Conservation (phyloP, 768 basidiomycete genomes). For the Austroboletus eburneus region DNA sequence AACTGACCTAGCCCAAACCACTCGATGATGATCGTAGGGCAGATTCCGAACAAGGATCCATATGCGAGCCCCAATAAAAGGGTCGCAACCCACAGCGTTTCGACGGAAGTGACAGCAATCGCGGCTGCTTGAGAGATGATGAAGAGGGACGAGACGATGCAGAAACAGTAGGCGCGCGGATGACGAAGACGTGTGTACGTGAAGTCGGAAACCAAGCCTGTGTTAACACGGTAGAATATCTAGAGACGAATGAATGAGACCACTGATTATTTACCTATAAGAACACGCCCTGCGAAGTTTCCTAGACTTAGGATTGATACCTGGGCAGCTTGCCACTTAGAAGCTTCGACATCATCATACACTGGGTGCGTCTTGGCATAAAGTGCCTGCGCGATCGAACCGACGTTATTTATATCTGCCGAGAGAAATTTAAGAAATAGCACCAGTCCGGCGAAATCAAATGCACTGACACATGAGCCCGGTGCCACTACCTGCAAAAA, state of each 20-base stretch:
- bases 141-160: slow-evolving; percentile 62
- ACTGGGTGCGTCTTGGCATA: slow-evolving; percentile 54
- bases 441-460: no score
- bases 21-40: slow-evolving; percentile 76
- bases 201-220: slow-evolving; percentile 70
- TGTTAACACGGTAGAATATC: no score
- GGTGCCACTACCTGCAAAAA: slow-evolving; percentile 56
- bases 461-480: slow-evolving; percentile 65
- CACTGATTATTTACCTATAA: no score
- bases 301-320: slow-evolving; percentile 79
- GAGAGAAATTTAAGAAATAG: no score
- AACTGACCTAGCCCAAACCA: slow-evolving; percentile 82
- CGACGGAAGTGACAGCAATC: slow-evolving; percentile 49
- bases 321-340: slow-evolving; percentile 77
- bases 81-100: slow-evolving; percentile 55
- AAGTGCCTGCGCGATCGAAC: slow-evolving; percentile 67
- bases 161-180: slow-evolving; percentile 66
- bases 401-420: slow-evolving; percentile 79
- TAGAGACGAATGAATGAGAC: no score
- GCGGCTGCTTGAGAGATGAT: slow-evolving; percentile 68
- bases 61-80: slow-evolving; percentile 47
- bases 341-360: slow-evolving; percentile 65
- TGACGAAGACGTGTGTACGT: slow-evolving; percentile 50
- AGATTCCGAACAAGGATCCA: slow-evolving; percentile 68
- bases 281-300: slow-evolving; percentile 75